Conservation (phyloP, 345 rosid species). For the Aquilaria yunnanensis region DNA sequence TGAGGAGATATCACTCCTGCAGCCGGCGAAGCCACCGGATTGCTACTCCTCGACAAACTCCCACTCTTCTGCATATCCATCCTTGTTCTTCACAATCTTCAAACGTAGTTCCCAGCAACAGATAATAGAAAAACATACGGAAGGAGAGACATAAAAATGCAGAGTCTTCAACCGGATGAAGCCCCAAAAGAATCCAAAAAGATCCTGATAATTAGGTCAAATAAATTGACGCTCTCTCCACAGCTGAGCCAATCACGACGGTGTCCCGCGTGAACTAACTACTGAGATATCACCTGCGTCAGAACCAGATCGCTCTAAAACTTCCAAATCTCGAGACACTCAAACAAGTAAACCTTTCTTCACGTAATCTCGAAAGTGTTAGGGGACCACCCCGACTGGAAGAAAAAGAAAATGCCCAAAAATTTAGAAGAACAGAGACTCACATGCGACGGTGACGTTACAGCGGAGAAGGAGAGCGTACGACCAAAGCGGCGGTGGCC, state of each 20-base stretch:
- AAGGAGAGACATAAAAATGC: constrained; percentile 28
- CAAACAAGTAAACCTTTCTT: too few species aligned
- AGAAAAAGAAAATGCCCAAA: too few species aligned
- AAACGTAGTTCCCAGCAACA: constrained; percentile 14
- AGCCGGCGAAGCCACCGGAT: constrained; percentile 13
- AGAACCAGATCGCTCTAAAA: constrained; percentile 4
- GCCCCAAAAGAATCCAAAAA: not conserved
- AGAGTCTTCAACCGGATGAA: not conserved
- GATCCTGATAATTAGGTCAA: too few species aligned
- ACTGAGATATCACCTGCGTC: not conserved
- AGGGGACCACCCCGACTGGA: too few species aligned
- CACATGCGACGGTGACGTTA: not conserved
- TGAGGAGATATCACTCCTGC: constrained; percentile 23
- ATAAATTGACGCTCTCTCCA: too few species aligned
- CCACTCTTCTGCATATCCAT: constrained; percentile 49
- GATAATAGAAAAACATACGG: constrained; percentile 18
- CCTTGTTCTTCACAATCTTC: constrained; percentile 10
- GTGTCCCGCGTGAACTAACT: not conserved
- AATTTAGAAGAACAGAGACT: not conserved
- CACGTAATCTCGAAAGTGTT: too few species aligned
- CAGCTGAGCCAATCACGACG: constrained; percentile 3
- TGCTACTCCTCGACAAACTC: constrained; percentile 26
- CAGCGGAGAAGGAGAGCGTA: not conserved
- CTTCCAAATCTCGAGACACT: constrained; percentile 1
- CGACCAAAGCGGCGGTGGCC: not conserved